Percentiles rank a stretch among this genome's conserved stretches.
These are phyloP conservation scores for Xerocomellus chrysenteron DNA, from an alignment of 768 basidiomycete species.

Conservation along the genomic window DNA sequence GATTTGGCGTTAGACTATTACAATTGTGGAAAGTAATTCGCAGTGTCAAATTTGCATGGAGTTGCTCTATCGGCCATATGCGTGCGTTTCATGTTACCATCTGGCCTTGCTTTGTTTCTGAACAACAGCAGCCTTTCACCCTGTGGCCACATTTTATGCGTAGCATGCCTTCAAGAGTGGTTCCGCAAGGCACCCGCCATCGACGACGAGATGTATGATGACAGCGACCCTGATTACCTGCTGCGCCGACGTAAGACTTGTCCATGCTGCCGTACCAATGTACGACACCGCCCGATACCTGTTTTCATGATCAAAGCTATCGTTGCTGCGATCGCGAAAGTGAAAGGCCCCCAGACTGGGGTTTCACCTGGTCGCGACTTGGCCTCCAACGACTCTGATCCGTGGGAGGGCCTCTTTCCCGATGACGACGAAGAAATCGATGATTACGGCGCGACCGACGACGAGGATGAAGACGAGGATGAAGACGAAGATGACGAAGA, in stretches of 20 bases:
- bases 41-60: constrained; percentile 83
- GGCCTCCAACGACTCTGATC: constrained; percentile 48
- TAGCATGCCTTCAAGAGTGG: constrained; percentile 73
- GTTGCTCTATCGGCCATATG: constrained; percentile 58
- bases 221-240: constrained; percentile 43
- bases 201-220: constrained; percentile 46
- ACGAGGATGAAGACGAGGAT: constrained; percentile 25
- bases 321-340: constrained; percentile 46
- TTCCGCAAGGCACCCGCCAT: constrained; percentile 63
- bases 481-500: constrained; percentile 31
- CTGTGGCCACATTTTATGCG: constrained; percentile 78
- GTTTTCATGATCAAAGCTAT: constrained; percentile 68
- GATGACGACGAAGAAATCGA: constrained; percentile 45
- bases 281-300: constrained; percentile 61
- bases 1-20: constrained; percentile 42
- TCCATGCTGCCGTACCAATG: constrained; percentile 63
- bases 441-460: constrained; percentile 28
- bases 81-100: constrained; percentile 43
- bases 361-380: constrained; percentile 25
- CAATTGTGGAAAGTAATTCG: constrained; percentile 55
- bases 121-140: constrained; percentile 54
- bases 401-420: constrained; percentile 71
- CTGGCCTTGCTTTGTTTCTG: constrained; percentile 2
- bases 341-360: constrained; percentile 30
- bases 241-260: constrained; percentile 66